Percentiles rank a stretch among this genome's conserved stretches.
These are phyloP conservation scores for Rhipidocladum racemiflorum DNA, from an alignment of 176 grass and related monocot genomes.

Conservation along the genomic window DNA sequence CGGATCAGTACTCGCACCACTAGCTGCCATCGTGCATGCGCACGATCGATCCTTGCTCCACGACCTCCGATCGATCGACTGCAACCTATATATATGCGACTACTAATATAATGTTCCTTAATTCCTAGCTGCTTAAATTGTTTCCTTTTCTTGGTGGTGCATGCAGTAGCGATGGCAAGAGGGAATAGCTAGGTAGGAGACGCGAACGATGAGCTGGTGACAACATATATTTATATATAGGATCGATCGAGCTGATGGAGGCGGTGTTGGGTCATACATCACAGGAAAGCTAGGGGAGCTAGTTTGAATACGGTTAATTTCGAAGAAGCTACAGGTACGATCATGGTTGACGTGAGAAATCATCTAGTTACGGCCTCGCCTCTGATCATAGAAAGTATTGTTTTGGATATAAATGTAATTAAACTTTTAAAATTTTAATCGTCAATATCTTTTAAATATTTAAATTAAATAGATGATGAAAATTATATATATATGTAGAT, in stretches of 20 bases:
- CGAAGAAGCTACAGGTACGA: neutral
- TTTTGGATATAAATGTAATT: too few relatives aligned
- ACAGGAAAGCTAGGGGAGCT: neutral
- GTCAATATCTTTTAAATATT: too few relatives aligned
- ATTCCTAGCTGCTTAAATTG: neutral
- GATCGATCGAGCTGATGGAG: neutral
- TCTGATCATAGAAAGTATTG: too few relatives aligned
- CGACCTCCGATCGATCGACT: neutral
- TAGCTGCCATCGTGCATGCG: neutral
- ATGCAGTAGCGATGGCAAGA: too few relatives aligned
- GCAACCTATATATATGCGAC: neutral
- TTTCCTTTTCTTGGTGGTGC: neutral
- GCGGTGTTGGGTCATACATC: neutral
- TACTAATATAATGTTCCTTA: neutral
- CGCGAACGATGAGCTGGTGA: too few relatives aligned
- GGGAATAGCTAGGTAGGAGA: too few relatives aligned
- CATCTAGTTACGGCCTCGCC: too few relatives aligned
- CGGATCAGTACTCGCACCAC: neutral
- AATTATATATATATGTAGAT: too few relatives aligned
- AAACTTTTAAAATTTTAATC: too few relatives aligned
- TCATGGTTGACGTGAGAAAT: neutral
- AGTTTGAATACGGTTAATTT: neutral
- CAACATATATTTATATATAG: neutral
- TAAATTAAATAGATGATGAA: too few relatives aligned
- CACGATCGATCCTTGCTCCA: neutral